Evolutionary conservation across 768 basidiomycete genomes (phyloP).

Genomic region (Macrolepiota fuliginosa): DNA sequence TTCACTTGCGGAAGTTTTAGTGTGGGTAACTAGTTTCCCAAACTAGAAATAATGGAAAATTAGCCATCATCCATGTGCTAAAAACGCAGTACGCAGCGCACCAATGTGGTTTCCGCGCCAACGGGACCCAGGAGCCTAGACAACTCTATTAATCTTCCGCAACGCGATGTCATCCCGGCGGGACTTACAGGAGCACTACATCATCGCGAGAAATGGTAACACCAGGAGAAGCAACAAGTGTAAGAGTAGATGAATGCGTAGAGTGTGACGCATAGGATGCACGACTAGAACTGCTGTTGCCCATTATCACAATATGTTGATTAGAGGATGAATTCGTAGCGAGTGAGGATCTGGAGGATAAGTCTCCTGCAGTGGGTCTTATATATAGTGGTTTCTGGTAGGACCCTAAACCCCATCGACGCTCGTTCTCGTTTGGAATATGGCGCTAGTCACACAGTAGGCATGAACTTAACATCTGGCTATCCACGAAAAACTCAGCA

Average conservation of each 20-base stretch:
- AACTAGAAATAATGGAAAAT: background rate
- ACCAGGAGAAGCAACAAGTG: background rate
- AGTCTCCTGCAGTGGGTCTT: no score
- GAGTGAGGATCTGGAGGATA: no score
- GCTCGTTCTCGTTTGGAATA: no score
- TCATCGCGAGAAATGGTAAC: background rate
- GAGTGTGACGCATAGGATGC: background rate
- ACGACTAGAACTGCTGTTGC: background rate
- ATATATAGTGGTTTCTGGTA: no score
- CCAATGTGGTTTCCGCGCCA: background rate
- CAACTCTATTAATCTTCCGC: background rate
- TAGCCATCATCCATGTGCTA: background rate
- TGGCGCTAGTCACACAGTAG: no score
- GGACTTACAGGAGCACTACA: background rate
- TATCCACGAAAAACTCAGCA: no score
- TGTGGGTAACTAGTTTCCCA: background rate
- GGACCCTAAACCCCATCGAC: no score
- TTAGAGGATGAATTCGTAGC: no score
- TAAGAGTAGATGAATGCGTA: background rate
- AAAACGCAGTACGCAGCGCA: background rate
- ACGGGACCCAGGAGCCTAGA: background rate
- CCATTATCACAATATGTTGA: background rate
- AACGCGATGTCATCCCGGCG: background rate
- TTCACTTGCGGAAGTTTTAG: background rate
- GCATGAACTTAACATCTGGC: no score